Percentiles rank a stretch among this genome's conserved stretches.
These are phyloP conservation scores for Calonectria pteridis DNA, from an alignment of 2,329 filamentous ascomycete species.

Conservation along the genomic window DNA sequence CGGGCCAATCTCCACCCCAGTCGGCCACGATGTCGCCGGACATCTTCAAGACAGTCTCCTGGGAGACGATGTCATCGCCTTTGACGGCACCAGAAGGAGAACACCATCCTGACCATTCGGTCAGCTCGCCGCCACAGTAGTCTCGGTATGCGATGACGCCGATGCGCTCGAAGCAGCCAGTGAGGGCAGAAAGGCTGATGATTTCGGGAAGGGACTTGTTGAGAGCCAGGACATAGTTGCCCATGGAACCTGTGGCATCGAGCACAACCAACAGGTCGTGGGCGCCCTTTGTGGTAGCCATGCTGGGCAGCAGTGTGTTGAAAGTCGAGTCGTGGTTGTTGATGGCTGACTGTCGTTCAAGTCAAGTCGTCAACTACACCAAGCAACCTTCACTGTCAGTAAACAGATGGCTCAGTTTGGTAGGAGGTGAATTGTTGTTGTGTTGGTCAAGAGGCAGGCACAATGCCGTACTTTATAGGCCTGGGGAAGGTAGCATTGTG, in stretches of 20 bases:
- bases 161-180: conserved; percentile 62
- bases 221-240: conserved; percentile 56
- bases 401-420: not conserved
- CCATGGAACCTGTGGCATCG: conserved; percentile 62
- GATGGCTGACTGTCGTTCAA: not conserved
- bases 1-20: conserved; percentile 58
- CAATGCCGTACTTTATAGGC: conserved; percentile 10
- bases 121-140: conserved; percentile 52
- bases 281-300: conserved; percentile 33
- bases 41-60: conserved; percentile 52
- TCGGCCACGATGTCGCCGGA: conserved; percentile 47
- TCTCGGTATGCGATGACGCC: conserved; percentile 65
- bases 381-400: not conserved
- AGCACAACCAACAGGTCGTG: conserved; percentile 62
- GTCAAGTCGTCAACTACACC: not conserved
- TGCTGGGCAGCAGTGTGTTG: conserved; percentile 21
- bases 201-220: conserved; percentile 62
- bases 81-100: conserved; percentile 36
- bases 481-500: not conserved
- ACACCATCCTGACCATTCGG: conserved; percentile 65
- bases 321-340: not conserved
- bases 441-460: not conserved
- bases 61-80: conserved; percentile 39
- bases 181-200: conserved; percentile 61
- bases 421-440: not conserved